Evolutionary conservation across 208 protist species (phyloP), one percentile per base, ranked within the genome.

Genomic region (Wallacemonas sp.): DNA sequence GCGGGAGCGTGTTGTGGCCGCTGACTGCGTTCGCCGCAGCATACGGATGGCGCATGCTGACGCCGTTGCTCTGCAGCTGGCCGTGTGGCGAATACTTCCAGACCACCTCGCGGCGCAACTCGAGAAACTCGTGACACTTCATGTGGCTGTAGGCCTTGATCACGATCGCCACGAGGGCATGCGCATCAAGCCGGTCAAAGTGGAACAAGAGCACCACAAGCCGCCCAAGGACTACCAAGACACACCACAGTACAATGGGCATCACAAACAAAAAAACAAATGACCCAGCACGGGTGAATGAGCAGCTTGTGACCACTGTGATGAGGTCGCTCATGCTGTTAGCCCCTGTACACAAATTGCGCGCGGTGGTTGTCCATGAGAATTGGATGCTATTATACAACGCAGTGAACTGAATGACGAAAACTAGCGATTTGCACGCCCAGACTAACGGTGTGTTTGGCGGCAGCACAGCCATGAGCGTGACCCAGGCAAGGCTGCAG

Each of bases 141-240:
- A 41, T 54, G 59, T 73, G 68, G 9, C 60, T 73, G 46, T 73
- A 73, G 34, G 54, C 36, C 4, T 63, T 33, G 15, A 73, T 56
- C n/a, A 59, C 53, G 30, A 73, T 61, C 9, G 68, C 60, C n/a
- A 54, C 44, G 27, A 73, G 30, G 9, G 51, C 14, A 15, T 46
- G 42, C 15, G 68, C 46, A 21, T 73, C 53, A 17, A 73, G 39
- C 30, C 61, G 68, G 28, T 68, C 62, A n/a, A 54, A 55, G 21
- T 27, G 45, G 2, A 72, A 19, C 3, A 54, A 0, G 3, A 66
- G 21, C 26, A 65, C 63, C 2, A 70, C 27, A 21, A 53, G 44
- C 14, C 63, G 70, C 21, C 24, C 62, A 28, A 75, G 17, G 24
- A 77, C 42, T 5, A 60, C 62, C 21, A 59, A 27, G 17, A 77